Base-by-base conservation (phyloP, 192 early-diverging fungal genomes). In the Backusella parvicylindrica region DNA sequence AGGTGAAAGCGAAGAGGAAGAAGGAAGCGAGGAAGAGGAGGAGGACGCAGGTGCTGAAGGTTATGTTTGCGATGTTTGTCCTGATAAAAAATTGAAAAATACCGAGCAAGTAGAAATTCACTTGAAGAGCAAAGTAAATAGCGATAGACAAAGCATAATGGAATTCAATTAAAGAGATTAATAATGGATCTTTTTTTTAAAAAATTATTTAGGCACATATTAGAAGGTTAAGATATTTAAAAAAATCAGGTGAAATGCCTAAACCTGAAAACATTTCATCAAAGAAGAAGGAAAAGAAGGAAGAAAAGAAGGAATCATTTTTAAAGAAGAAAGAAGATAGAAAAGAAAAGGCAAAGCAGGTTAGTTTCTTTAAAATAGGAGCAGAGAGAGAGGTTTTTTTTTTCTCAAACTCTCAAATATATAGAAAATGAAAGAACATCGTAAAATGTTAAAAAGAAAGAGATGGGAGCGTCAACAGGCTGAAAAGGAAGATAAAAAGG, bases 361-460 rank as follows among this genome's bases (percentile, higher is more conserved):
- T 76, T 65, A 36, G 76, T 30, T 43, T 30, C 60, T 56, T 28
- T 21, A 28, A 26, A 67, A 11, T 6, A 49, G 38, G 15, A 9
- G 8, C 26, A 38, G 26, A 38, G 40, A 53, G 21, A 63, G 36
- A 40, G 41, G n/a, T 15, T 15, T 15, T 32, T 43, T 8, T 6
- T 12, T 23, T 56, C 23, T 56, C 9, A 23, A 23, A 56, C 3
- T 56, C 23, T 60, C 9, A 1, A 30, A 60, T 41, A 1, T 64
- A 41, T 53, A 77, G 72, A 78, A 78, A 74, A 47, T 40, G 35
- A 78, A 78, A 43, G 77, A 73, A 33, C 71, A 67, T 26, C 77
- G 72, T 35, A 78, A 74, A 72, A 38, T 64, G 32, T 5, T 70
- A 9, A 73, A 74, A 26, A 68, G 40, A 70, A 78, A 68, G 30